These are phyloP conservation scores for Microdochium paspali DNA, from an alignment of 2,329 filamentous ascomycete genomes.

Conservation along the genomic window DNA sequence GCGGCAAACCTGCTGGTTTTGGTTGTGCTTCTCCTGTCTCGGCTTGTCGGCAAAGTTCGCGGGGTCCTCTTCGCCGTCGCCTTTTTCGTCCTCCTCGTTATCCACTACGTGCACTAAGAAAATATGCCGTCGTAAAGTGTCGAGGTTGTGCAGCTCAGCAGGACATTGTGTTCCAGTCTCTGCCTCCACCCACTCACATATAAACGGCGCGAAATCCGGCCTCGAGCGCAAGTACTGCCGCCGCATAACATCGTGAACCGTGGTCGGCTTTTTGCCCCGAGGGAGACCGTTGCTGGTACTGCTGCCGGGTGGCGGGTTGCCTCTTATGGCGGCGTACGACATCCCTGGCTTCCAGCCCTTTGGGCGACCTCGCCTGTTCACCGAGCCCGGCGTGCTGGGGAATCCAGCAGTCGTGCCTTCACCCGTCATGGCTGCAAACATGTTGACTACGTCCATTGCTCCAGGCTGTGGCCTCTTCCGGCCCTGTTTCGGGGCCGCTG, in stretches of 20 bases:
- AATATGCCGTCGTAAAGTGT: conserved; percentile 47
- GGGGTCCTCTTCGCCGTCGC: neutral
- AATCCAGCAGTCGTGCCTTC: neutral
- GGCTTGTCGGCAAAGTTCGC: neutral
- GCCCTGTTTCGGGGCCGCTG: neutral
- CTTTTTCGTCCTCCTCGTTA: neutral
- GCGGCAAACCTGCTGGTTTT: conserved; percentile 17
- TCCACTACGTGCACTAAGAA: conserved; percentile 31
- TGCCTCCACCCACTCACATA: conserved; percentile 49
- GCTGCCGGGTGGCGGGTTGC: conserved; percentile 11
- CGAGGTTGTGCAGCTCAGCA: conserved; percentile 53
- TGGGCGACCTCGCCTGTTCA: conserved; percentile 33
- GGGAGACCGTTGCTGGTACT: conserved; percentile 14
- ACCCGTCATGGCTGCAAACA: neutral
- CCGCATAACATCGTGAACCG: conserved; percentile 25
- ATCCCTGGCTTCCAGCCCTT: conserved; percentile 33
- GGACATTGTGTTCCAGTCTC: conserved; percentile 27
- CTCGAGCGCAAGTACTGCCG: conserved; percentile 30
- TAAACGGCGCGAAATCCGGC: conserved; percentile 39
- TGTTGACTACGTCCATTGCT: neutral
- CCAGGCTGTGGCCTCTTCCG: neutral
- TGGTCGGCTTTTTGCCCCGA: conserved; percentile 31
- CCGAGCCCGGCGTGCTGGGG: conserved; percentile 4
- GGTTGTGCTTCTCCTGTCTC: neutral
- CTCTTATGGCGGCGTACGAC: conserved; percentile 15